Conservation (phyloP, 108 stramenopile genomes). For the Skeletonema tropicum region DNA sequence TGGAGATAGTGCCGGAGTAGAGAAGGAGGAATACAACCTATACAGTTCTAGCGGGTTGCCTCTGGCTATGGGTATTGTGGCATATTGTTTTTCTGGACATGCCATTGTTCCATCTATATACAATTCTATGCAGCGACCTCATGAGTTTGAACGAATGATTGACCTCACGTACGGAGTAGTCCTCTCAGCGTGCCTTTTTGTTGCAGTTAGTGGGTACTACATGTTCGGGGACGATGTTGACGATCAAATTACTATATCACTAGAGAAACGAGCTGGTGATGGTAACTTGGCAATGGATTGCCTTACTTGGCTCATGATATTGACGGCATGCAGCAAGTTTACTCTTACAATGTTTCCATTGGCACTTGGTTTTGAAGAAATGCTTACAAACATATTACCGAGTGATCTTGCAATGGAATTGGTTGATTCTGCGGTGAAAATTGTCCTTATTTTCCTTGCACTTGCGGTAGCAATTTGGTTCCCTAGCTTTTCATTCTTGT, state of each 20-base stretch:
- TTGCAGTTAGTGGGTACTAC: slow-evolving; percentile 72
- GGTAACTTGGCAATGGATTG: slow-evolving; percentile 55
- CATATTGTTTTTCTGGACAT: slow-evolving; percentile 82
- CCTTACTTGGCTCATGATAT: slow-evolving; percentile 82
- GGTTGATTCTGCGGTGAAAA: slow-evolving; percentile 59
- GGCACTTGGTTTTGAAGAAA: slow-evolving; percentile 84
- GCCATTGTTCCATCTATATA: slow-evolving; percentile 84
- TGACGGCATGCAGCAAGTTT: slow-evolving; percentile 80
- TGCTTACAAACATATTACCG: slow-evolving; percentile 67
- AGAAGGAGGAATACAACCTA: slow-evolving; percentile 39
- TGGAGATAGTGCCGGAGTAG: slow-evolving; percentile 20
- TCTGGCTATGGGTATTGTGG: slow-evolving; percentile 71
- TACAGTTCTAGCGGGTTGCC: slow-evolving; percentile 50
- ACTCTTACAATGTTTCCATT: slow-evolving; percentile 87
- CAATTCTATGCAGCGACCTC: slow-evolving; percentile 75
- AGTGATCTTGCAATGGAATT: slow-evolving; percentile 61
- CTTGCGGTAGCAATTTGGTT: slow-evolving; percentile 73
- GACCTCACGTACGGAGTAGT: slow-evolving; percentile 66
- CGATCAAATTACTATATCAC: slow-evolving; percentile 82
- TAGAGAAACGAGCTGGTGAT: slow-evolving; percentile 58
- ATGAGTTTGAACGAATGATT: slow-evolving; percentile 77
- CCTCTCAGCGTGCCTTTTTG: slow-evolving; percentile 54
- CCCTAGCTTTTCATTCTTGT: slow-evolving; percentile 78
- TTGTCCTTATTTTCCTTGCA: slow-evolving; percentile 59
- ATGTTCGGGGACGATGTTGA: slow-evolving; percentile 80